Evolutionary conservation across 2,329 filamentous ascomycete genomes (phyloP).

Genomic region (Tolypocladium nubicola): DNA sequence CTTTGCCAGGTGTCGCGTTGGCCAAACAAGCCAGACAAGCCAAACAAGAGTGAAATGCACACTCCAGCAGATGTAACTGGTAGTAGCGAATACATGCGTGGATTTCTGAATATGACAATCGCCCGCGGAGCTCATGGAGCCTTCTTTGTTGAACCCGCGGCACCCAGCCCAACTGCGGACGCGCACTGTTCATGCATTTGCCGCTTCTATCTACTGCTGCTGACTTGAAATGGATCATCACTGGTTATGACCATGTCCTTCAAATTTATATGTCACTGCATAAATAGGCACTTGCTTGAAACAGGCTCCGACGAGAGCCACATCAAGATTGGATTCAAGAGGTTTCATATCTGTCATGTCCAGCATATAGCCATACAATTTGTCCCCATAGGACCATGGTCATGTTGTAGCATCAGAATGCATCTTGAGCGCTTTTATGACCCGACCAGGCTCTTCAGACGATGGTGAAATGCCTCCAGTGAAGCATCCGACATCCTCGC

Average conservation of each 20-base stretch:
- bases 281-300: neutral
- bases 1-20: neutral
- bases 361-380: neutral
- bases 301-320: neutral
- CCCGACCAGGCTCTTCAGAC: neutral
- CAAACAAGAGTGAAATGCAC: too few species aligned
- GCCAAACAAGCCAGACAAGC: too few species aligned
- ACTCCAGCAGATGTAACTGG: too few species aligned
- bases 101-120: too few species aligned
- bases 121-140: neutral
- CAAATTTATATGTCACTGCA: neutral
- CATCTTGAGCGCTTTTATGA: neutral
- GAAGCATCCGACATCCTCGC: neutral
- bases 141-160: neutral
- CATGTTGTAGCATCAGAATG: neutral
- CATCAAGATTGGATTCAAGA: neutral
- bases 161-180: neutral
- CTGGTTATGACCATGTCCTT: neutral
- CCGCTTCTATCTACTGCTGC: neutral
- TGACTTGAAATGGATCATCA: neutral
- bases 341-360: neutral
- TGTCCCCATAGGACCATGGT: neutral
- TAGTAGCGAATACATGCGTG: too few species aligned
- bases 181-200: neutral
- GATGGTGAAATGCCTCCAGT: neutral